These are phyloP conservation scores for Gossypium longicalyx DNA, from an alignment of 345 rosid species.

Conservation along the genomic window DNA sequence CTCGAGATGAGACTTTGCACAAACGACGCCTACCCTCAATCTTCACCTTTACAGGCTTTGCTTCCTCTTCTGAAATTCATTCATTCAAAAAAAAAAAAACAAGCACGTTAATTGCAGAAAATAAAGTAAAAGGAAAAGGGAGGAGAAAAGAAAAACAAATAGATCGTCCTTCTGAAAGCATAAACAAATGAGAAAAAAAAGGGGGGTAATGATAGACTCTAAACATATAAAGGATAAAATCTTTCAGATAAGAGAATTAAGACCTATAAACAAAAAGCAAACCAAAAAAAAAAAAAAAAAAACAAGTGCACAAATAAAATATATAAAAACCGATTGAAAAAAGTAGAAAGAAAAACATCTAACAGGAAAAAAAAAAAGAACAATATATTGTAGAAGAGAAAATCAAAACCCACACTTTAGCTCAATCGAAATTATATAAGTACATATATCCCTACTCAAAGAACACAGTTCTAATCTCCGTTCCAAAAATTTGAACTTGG, in stretches of 20 bases:
- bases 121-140: neutral
- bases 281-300: neutral
- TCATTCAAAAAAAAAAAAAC: neutral
- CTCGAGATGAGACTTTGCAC: constrained; percentile 49
- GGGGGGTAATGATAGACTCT: neutral
- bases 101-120: neutral
- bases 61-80: constrained; percentile 26
- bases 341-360: neutral
- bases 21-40: constrained; percentile 55
- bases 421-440: neutral
- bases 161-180: neutral
- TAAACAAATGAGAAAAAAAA: neutral
- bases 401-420: neutral
- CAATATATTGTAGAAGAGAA: neutral
- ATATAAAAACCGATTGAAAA: neutral
- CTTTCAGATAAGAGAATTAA: neutral
- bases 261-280: neutral
- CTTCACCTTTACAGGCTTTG: constrained; percentile 36
- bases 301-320: neutral
- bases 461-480: neutral
- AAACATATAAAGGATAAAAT: neutral
- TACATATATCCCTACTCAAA: neutral
- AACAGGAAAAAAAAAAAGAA: neutral
- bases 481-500: neutral
- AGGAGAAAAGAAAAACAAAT: neutral